A percentile compares a stretch with the other conserved stretches of the same genome.
Evolutionary conservation across 768 basidiomycete species (phyloP).

Genomic region (Calocera viscosa): DNA sequence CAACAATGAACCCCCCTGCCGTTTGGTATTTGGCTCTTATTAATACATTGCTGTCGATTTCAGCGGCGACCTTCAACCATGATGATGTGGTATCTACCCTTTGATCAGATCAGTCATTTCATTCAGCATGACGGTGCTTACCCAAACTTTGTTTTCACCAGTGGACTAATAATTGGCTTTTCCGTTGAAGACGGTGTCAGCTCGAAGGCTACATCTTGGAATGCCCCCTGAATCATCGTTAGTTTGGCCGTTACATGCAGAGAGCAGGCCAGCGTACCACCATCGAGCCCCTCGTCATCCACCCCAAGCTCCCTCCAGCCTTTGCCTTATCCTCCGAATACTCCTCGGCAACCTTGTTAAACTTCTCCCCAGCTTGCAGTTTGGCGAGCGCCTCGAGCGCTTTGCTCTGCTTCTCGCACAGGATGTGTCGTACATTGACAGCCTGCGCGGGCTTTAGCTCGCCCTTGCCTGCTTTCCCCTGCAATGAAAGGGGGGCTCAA

Average conservation of each 20-base stretch:
- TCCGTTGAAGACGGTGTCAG: conserved; percentile 68
- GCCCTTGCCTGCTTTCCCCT: conserved; percentile 30
- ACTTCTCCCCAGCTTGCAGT: conserved; percentile 70
- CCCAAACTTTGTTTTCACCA: conserved; percentile 73
- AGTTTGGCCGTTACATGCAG: background rate
- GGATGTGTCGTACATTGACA: conserved; percentile 73
- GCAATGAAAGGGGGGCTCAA: background rate
- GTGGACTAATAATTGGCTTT: conserved; percentile 44
- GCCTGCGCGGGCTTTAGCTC: conserved; percentile 65
- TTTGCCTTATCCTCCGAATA: conserved; percentile 89
- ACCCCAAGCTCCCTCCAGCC: conserved; percentile 76
- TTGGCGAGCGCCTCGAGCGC: conserved; percentile 66
- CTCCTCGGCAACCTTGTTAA: conserved; percentile 81
- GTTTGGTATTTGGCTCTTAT: background rate
- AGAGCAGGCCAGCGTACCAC: conserved; percentile 35
- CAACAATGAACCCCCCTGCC: background rate
- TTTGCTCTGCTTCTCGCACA: conserved; percentile 78
- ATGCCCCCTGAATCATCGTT: conserved; percentile 38
- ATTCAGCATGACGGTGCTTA: background rate
- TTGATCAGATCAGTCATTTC: background rate
- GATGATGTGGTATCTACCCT: conserved; percentile 60
- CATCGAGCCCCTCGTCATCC: conserved; percentile 81
- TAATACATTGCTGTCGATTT: conserved; percentile 1
- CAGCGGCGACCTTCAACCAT: conserved; percentile 77
- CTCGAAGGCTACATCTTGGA: conserved; percentile 81